Evolutionary conservation across 306 rosid genomes (phyloP), one percentile per base, ranked within the genome.

Genomic region (Datisca glomerata): DNA sequence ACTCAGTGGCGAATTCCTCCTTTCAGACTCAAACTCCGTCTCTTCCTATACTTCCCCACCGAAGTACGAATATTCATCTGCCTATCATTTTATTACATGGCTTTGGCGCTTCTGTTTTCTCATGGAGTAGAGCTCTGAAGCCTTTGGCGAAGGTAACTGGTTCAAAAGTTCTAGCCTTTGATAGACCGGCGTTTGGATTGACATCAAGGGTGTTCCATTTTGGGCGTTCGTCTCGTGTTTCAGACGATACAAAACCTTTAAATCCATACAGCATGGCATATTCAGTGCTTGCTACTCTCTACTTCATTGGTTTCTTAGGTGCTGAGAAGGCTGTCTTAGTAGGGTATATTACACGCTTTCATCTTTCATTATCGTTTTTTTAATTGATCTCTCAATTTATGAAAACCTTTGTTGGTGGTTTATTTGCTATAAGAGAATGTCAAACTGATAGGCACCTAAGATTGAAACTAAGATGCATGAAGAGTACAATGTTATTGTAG

Each of bases 151-250:
- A 65, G 55, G 54, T 59, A 33, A 29, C 64, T 29, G 78, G 93
- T 49, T 74, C 94, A 14, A 87, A 74, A 56, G 80, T 79, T 60
- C 72, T 87, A 39, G 97, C 97, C 56, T 87, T 83, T 72, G 97
- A 87, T 66, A 68, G 97, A 63, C 97, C 97, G 2, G 97, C 97
- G 13, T 87, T 87, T 66, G 97, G 97, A 34, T 66, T 87, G 75
- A 87, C 94, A 23, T 74, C 97, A 7, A 76, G 97, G 59, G 63
- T 64, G 7, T 54, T 65, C 36, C 44, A 54, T 40, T 55, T 60
- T 3, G 36, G 28, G 36, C 67, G 38, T 45, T 51, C 36, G 47
- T 29, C 79, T 45, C 63, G 73, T 8, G 75, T 54, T 39, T 51
- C 33, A 8, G 65, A 46, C 51, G 75, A 69, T 25, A 2, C 57